These are phyloP conservation scores for Rhodotorula sp. DNA, from an alignment of 1,284 basidiomycete species.

Conservation along the genomic window DNA sequence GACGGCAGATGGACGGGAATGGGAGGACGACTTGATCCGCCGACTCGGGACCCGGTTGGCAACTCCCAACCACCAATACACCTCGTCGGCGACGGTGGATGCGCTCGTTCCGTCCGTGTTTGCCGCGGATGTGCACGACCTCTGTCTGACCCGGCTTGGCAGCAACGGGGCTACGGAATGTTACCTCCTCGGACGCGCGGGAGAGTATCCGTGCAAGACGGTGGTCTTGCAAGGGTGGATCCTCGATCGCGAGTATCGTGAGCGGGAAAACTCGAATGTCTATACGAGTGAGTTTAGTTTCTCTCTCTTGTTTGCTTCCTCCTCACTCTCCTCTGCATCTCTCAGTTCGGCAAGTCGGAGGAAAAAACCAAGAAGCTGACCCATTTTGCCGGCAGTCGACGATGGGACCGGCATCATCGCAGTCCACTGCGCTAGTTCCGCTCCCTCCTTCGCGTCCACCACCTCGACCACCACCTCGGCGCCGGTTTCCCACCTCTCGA, in stretches of 20 bases:
- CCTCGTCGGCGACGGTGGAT: neutral
- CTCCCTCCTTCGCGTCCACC: neutral
- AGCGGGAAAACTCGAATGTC: constrained; percentile 5
- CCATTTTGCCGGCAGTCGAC: constrained; percentile 18
- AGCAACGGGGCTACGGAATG: constrained; percentile 5
- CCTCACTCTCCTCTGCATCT: neutral
- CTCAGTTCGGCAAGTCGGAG: no score
- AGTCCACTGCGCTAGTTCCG: constrained; percentile 3
- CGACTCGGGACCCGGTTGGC: neutral
- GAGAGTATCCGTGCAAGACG: constrained; percentile 23
- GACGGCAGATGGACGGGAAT: neutral
- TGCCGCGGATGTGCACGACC: constrained; percentile 10
- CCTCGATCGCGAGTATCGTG: constrained; percentile 3
- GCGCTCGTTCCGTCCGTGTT: constrained; percentile 19
- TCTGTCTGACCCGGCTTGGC: neutral
- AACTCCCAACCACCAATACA: neutral
- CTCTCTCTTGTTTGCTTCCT: no score
- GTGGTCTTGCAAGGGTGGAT: constrained; percentile 26
- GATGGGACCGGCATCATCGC: constrained; percentile 29
- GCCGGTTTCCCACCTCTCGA: neutral
- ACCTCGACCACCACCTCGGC: neutral
- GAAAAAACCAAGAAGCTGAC: neutral
- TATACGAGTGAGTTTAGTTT: constrained; percentile 13
- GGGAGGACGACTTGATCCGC: constrained; percentile 7
- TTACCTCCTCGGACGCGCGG: constrained; percentile 12